Percentiles rank a stretch among this genome's conserved stretches.
Conservation (phyloP, 129 eudicot species). For the Helichrysum umbraculigerum region DNA sequence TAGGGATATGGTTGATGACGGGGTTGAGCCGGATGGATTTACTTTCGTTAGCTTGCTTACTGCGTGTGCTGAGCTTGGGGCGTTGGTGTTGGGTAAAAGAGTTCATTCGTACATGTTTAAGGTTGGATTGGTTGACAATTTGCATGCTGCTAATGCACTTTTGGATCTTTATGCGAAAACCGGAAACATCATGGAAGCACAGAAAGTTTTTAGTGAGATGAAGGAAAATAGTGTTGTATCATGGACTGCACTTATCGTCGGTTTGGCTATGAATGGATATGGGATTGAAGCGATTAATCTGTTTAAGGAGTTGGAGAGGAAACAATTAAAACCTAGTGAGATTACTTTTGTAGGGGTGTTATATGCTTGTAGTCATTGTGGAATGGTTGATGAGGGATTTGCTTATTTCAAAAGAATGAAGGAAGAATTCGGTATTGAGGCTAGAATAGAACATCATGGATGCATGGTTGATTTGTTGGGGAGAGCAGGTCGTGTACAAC, state of each 20-base stretch:
- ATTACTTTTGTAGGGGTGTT: slow-evolving; percentile 86
- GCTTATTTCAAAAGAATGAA: slow-evolving; percentile 62
- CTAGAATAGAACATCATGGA: slow-evolving; percentile 81
- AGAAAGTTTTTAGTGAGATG: slow-evolving; percentile 60
- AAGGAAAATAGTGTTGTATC: slow-evolving; percentile 67
- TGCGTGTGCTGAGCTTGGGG: slow-evolving; percentile 85
- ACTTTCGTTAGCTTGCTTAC: slow-evolving; percentile 83
- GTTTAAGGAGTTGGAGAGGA: slow-evolving; percentile 54
- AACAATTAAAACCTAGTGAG: slow-evolving; percentile 58
- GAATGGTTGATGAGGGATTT: slow-evolving; percentile 80
- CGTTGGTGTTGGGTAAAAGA: slow-evolving; percentile 74
- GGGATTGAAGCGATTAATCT: slow-evolving; percentile 63
- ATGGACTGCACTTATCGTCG: slow-evolving; percentile 82
- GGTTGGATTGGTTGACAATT: slow-evolving; percentile 67
- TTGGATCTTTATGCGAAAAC: slow-evolving; percentile 77
- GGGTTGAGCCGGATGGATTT: slow-evolving; percentile 84
- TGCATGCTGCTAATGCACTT: slow-evolving; percentile 82
- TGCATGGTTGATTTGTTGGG: slow-evolving; percentile 91
- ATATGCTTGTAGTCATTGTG: slow-evolving; percentile 96
- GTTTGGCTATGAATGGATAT: slow-evolving; percentile 82
- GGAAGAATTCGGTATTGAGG: slow-evolving; percentile 57
- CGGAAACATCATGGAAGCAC: slow-evolving; percentile 69
- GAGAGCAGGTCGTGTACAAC: slow-evolving; percentile 68
- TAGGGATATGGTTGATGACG: slow-evolving; percentile 57
- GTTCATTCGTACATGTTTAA: slow-evolving; percentile 70